Conservation (phyloP, 139 green algal genomes). For the Tetraselmis chui region DNA sequence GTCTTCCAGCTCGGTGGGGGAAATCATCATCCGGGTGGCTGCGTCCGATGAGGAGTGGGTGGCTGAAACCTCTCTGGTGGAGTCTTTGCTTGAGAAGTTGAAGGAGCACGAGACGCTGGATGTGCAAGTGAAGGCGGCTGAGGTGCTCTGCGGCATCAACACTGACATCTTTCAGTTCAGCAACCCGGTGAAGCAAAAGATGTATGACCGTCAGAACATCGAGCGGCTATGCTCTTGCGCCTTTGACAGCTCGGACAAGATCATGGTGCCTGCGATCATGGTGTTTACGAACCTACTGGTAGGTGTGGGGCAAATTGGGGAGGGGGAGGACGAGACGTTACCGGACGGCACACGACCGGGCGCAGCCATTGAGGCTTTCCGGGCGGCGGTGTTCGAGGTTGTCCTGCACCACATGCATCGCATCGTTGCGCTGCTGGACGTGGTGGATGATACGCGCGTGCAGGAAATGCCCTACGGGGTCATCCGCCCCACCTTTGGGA, state of each 20-base stretch:
- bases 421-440: neutral
- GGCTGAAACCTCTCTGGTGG: neutral
- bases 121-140: neutral
- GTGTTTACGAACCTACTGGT: neutral
- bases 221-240: neutral
- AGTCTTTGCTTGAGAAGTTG: neutral
- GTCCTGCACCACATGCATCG: neutral
- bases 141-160: neutral
- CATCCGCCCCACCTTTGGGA: neutral
- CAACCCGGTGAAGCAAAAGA: neutral
- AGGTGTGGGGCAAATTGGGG: neutral
- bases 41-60: neutral
- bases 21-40: neutral
- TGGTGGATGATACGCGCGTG: neutral
- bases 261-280: neutral
- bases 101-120: neutral
- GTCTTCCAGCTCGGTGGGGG: neutral
- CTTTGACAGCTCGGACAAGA: neutral
- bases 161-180: neutral
- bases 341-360: no score
- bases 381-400: neutral
- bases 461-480: neutral
- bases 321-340: neutral
- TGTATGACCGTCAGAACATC: neutral
- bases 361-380: neutral